A percentile compares a stretch with the other conserved stretches of the same genome.
Conservation (phyloP, 2,329 filamentous ascomycete genomes). For the Simplicillium aogashimaense region DNA sequence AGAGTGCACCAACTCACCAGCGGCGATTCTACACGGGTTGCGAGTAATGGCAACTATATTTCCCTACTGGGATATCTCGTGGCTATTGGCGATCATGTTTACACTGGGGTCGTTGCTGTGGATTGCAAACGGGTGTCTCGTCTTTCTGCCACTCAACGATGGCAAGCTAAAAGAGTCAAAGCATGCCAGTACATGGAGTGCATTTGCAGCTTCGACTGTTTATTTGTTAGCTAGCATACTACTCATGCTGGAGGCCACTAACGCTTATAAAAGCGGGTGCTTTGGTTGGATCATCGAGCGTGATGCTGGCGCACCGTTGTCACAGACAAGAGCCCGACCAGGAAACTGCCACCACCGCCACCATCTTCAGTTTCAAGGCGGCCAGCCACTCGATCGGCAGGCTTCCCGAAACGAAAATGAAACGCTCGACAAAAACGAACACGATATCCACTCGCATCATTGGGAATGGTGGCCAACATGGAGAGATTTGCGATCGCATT, state of each 20-base stretch:
- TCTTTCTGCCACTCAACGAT: background rate
- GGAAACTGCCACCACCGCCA: conserved; percentile 1
- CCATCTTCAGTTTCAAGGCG: background rate
- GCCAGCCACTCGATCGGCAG: background rate
- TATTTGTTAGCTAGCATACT: conserved; percentile 1
- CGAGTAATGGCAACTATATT: background rate
- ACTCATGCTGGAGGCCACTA: conserved; percentile 4
- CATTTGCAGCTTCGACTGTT: conserved; percentile 1
- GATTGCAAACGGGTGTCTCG: conserved; percentile 1
- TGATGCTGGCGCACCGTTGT: background rate
- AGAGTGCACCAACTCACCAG: conserved; percentile 1
- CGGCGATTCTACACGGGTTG: background rate
- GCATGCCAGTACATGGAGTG: background rate
- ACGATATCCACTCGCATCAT: background rate
- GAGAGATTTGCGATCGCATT: conserved; percentile 1
- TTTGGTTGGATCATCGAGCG: conserved; percentile 5
- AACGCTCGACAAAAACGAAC: background rate
- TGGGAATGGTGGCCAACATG: conserved; percentile 4
- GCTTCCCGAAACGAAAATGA: background rate
- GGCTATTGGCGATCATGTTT: conserved; percentile 4
- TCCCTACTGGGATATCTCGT: conserved; percentile 5
- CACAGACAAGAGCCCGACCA: background rate
- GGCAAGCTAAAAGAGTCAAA: background rate
- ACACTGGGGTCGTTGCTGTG: conserved; percentile 2
- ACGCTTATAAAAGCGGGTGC: conserved; percentile 2